phyloP scores from a whole-genome alignment of 805 yeast genomes.

The Candida tibetensis region DNA sequence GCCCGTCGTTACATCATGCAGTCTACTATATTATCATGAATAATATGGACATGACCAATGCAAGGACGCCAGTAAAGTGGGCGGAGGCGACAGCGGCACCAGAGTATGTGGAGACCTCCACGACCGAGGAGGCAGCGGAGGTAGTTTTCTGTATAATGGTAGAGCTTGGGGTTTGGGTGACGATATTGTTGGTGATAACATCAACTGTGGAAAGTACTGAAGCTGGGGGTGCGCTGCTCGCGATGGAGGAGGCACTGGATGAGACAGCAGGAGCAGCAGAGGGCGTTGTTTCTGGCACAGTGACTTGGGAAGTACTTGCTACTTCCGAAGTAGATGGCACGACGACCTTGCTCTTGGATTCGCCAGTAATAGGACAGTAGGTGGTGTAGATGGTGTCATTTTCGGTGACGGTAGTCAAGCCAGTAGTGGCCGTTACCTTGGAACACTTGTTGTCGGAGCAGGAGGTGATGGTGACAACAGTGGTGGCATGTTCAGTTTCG shows the following conservation, averaged over 20 bases:
- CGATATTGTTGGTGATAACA: conserved; percentile 42
- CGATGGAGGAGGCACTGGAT: conserved; percentile 5
- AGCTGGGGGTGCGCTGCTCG: conserved; percentile 11
- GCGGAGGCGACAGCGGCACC: conserved; percentile 25
- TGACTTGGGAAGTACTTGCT: conserved; percentile 6
- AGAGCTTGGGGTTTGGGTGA: conserved; percentile 29
- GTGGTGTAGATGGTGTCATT: conserved; percentile 22
- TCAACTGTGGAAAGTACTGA: conserved; percentile 24
- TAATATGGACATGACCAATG: conserved; percentile 13
- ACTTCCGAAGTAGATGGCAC: conserved; percentile 4
- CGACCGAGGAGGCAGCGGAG: conserved; percentile 12
- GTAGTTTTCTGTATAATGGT: conserved; percentile 13
- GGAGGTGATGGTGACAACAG: conserved; percentile 18
- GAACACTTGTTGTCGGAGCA: conserved; percentile 19
- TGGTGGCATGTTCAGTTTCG: conserved; percentile 5
- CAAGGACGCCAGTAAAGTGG: conserved; percentile 23
- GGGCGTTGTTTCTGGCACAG: conserved; percentile 10
- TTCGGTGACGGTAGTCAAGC: conserved; percentile 16
- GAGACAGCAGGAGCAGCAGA: conserved; percentile 2
- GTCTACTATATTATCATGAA: conserved; percentile 12
- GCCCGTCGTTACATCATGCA: no score
- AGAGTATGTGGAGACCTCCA: conserved; percentile 22
- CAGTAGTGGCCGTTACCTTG: conserved; percentile 11
- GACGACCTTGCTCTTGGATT: conserved; percentile 1
- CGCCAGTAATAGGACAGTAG: conserved; percentile 19